Conservation (phyloP, 176 grass and related monocot genomes). For the Elaeis guineensis region DNA sequence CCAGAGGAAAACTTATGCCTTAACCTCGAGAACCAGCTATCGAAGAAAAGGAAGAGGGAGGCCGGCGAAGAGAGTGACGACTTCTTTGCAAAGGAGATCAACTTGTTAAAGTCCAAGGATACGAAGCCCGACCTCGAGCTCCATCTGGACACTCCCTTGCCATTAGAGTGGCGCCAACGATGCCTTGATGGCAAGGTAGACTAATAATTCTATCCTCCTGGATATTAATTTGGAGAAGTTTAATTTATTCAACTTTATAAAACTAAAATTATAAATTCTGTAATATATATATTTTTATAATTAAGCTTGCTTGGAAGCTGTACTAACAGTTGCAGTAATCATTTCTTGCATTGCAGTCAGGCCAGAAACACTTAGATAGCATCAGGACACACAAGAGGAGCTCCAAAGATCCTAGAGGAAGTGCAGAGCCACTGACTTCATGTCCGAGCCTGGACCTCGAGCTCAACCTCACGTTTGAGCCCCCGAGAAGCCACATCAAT, state of each 20-base stretch:
- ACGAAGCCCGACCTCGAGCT: neutral
- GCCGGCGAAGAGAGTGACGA: too few species aligned
- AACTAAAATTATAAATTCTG: too few species aligned
- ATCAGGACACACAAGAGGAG: conserved; percentile 5
- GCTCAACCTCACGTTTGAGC: conserved; percentile 60
- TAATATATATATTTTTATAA: too few species aligned
- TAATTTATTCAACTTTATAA: too few species aligned
- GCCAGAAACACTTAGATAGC: conserved; percentile 13
- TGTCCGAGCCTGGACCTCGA: conserved; percentile 50
- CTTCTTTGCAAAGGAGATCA: neutral
- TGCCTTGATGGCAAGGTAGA: conserved; percentile 19
- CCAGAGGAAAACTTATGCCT: neutral
- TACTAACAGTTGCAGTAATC: too few species aligned
- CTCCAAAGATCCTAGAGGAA: conserved; percentile 44
- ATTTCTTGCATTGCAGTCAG: neutral
- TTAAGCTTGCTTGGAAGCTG: too few species aligned
- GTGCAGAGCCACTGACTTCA: conserved; percentile 10
- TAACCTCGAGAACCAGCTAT: neutral
- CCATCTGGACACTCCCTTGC: conserved; percentile 9
- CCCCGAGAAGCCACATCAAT: conserved; percentile 9
- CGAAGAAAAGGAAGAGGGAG: conserved; percentile 4
- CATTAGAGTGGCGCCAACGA: conserved; percentile 15
- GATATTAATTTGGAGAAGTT: too few species aligned
- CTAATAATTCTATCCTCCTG: too few species aligned
- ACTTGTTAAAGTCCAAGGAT: conserved; percentile 1